Evolutionary conservation across 2,329 filamentous ascomycete species (phyloP), one percentile per base, ranked within the genome.

Genomic region (Phialocephala subalpina): DNA sequence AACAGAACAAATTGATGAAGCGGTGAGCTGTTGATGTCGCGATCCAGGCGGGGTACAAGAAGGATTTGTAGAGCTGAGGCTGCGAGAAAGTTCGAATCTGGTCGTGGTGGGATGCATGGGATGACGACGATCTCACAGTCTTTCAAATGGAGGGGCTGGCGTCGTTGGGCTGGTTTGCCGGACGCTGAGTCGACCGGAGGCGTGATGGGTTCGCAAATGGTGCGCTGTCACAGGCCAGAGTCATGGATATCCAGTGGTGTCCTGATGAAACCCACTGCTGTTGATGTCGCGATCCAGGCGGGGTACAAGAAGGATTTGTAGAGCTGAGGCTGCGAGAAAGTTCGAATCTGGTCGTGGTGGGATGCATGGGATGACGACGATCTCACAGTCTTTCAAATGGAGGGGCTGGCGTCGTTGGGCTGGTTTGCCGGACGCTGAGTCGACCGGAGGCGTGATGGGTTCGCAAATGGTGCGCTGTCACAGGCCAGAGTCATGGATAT

Each of bases 301-400:
- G 40, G 56, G 36, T 47, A 66, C 45, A n/a, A n/a, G 36, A 57
- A 47, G 25, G 62, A 36, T 49, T 64, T 62, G 64, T 64, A 64
- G 59, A 65, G 49, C 25, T 64, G 60, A 65, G 68, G 68, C 67
- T 68, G 61, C 58, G 47, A 47, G 47, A 20, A n/a, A 29, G 49
- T 62, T 35, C 29, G n/a, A 60, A 49, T 60, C 47, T 58, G 35
- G 45, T 56, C 55, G 52, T 64, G 25, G 22, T 59, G 42, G 35
- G 55, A 38, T 60, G n/a, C n/a, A 67, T 67, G 67, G 67, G 68
- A 70, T 72, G 71, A 73, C 68, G 70, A 69, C 49, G 49, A 53
- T 53, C 49, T 29, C 25, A 53, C 49, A 53, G 36, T 63, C 60
- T 22, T 25, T 33, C 62, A 60, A 64, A 25, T 66, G 52, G 56